Percentiles rank a stretch among this genome's conserved stretches.
Evolutionary conservation across 305 asterid genomes (phyloP).

Genomic region (Nicotiana rustica): DNA sequence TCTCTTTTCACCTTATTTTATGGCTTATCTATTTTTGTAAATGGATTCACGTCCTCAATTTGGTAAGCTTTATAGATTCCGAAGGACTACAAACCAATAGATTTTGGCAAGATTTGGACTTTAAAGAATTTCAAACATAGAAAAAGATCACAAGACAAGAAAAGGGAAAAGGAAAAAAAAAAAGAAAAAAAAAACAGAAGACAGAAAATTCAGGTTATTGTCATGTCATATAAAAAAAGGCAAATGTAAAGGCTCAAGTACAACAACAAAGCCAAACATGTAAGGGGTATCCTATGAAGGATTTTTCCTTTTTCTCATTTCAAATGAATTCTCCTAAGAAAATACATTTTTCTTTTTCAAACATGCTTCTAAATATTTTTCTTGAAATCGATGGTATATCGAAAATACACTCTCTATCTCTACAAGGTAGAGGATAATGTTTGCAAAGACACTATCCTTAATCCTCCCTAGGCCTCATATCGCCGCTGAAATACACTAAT

Average conservation of each 20-base stretch:
- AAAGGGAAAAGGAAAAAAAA: background rate
- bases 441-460: too few species aligned
- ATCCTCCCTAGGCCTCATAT: too few species aligned
- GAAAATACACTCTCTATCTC: too few species aligned
- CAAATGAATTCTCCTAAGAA: too few species aligned
- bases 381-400: too few species aligned
- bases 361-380: background rate
- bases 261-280: constrained; percentile 2
- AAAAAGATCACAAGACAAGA: background rate
- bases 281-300: constrained; percentile 12
- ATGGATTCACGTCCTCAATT: background rate
- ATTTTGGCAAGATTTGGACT: background rate
- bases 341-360: too few species aligned
- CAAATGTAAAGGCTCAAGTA: background rate
- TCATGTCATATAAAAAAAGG: background rate
- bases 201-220: background rate
- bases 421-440: too few species aligned
- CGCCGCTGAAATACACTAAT: too few species aligned
- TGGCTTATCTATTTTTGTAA: background rate
- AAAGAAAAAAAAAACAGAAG: background rate
- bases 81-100: background rate
- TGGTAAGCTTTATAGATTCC: background rate
- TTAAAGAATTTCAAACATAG: background rate
- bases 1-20: background rate
- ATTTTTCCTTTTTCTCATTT: background rate